Conservation (phyloP, 345 rosid genomes). For the Lumnitzera racemosa region DNA sequence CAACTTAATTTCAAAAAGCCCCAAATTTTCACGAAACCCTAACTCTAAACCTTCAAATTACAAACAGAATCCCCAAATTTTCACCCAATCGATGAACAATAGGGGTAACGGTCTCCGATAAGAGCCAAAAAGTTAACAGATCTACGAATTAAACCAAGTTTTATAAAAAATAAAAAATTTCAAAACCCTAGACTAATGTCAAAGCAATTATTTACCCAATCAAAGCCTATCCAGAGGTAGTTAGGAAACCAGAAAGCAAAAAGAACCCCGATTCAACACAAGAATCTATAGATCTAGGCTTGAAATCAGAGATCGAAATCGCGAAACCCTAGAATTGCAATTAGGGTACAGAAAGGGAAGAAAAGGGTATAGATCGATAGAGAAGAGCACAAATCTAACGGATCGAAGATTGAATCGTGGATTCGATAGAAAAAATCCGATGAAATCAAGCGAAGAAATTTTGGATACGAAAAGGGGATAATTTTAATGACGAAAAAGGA, state of each 20-base stretch:
- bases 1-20: slow-evolving; percentile 3
- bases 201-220: too few species aligned
- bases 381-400: slow-evolving; percentile 1
- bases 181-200: too few species aligned
- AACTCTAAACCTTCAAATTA: slow-evolving; percentile 28
- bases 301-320: slow-evolving; percentile 5
- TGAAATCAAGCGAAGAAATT: slow-evolving; percentile 6
- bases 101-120: not conserved
- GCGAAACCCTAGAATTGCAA: slow-evolving; percentile 14
- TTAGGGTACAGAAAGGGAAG: not conserved
- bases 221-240: too few species aligned
- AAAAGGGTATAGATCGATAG: slow-evolving; percentile 15
- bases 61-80: slow-evolving; percentile 7
- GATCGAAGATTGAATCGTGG: slow-evolving; percentile 6
- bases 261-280: too few species aligned
- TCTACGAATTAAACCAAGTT: not conserved
- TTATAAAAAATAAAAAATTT: too few species aligned
- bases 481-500: slow-evolving; percentile 18
- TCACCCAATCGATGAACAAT: not conserved
- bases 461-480: slow-evolving; percentile 17
- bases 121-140: slow-evolving; percentile 4
- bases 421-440: slow-evolving; percentile 8
- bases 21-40: slow-evolving; percentile 17
- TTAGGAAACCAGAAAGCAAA: too few species aligned
- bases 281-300: slow-evolving; percentile 1